A percentile compares a stretch with the other conserved stretches of the same genome.
Conservation (phyloP, 192 early-diverging fungal genomes). For the Backusella luteola region DNA sequence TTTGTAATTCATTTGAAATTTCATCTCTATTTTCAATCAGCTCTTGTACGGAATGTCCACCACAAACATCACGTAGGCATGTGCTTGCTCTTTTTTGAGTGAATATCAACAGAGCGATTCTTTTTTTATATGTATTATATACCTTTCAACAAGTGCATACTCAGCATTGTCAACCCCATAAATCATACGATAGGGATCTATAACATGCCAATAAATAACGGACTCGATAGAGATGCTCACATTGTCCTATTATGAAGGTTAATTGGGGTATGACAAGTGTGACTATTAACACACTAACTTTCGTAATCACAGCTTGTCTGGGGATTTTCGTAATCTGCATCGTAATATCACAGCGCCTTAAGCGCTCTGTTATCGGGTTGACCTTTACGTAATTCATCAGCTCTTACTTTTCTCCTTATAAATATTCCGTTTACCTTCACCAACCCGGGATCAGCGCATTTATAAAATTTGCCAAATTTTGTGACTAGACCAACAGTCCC, state of each 20-base stretch:
- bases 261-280: not conserved
- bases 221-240: conserved; percentile 82
- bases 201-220: conserved; percentile 83
- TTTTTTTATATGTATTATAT: not conserved
- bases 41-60: conserved; percentile 79
- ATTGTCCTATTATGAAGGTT: conserved; percentile 61
- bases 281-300: conserved; percentile 25
- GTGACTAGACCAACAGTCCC: conserved; percentile 66
- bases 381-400: conserved; percentile 18
- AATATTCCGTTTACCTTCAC: conserved; percentile 24
- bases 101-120: not conserved
- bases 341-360: conserved; percentile 54
- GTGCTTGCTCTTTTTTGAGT: conserved; percentile 67
- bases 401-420: conserved; percentile 2
- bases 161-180: conserved; percentile 78
- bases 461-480: conserved; percentile 59
- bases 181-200: conserved; percentile 73
- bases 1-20: conserved; percentile 80
- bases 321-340: conserved; percentile 66
- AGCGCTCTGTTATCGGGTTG: conserved; percentile 43
- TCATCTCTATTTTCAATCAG: conserved; percentile 85
- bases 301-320: conserved; percentile 76
- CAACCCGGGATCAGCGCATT: conserved; percentile 53
- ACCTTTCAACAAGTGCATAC: conserved; percentile 75
- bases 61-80: conserved; percentile 79